Conservation (phyloP, 352 stramenopile genomes). For the Phytophthora ohioensis region DNA sequence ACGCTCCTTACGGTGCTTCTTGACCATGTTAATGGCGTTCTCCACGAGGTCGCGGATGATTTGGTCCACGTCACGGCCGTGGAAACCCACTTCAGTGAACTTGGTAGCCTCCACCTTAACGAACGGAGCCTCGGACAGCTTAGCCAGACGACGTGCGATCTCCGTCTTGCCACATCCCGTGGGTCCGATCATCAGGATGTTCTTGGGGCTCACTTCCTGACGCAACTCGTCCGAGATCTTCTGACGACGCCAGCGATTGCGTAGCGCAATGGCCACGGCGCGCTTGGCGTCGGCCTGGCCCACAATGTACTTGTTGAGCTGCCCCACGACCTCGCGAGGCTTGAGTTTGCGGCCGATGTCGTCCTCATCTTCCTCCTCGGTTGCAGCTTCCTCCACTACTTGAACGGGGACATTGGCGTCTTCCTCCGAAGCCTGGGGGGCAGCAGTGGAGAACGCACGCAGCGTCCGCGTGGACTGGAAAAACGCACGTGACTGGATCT, state of each 20-base stretch:
- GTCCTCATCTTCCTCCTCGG: constrained; percentile 41
- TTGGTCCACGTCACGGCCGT: constrained; percentile 98
- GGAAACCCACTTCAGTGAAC: constrained; percentile 99
- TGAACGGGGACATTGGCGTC: constrained; percentile 35
- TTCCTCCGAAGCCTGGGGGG: constrained; percentile 41
- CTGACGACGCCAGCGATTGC: constrained; percentile 98
- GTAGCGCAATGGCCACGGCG: constrained; percentile 98
- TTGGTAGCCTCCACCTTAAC: constrained; percentile 99
- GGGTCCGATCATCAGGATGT: constrained; percentile 99
- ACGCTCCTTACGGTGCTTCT: constrained; percentile 94
- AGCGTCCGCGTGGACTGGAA: constrained; percentile 22
- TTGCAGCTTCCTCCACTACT: constrained; percentile 41
- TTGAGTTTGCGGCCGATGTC: constrained; percentile 90
- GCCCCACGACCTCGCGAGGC: constrained; percentile 93
- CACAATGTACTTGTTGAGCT: constrained; percentile 98
- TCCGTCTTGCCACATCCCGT: constrained; percentile 99
- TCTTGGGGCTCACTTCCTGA: constrained; percentile 97
- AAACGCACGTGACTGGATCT: constrained; percentile 19
- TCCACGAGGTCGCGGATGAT: constrained; percentile 99
- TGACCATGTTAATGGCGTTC: constrained; percentile 96
- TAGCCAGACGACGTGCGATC: constrained; percentile 97
- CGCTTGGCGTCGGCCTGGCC: constrained; percentile 97
- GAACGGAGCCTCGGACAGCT: constrained; percentile 97
- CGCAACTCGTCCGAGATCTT: constrained; percentile 94
- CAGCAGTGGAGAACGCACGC: constrained; percentile 46